Evolutionary conservation across 352 stramenopile species (phyloP), one percentile per base, ranked within the genome.

Genomic region (Achlya hypogyna): DNA sequence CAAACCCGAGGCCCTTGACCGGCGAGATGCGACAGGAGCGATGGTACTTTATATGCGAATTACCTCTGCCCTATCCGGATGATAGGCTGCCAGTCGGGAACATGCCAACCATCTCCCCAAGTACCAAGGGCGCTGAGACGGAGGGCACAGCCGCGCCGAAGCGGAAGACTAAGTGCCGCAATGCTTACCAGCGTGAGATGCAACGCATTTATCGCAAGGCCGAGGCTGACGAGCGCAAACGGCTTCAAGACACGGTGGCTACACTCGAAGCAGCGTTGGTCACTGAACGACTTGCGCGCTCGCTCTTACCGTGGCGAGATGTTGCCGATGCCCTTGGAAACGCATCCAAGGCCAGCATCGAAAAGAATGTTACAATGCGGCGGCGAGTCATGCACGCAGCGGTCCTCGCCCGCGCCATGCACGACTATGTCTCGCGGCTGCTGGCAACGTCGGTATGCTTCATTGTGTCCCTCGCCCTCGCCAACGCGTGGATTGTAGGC

Each of bases 151-250:
- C 6, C 34, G 14, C 6, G 34, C 34, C 34, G 34, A 42, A 16
- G 34, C 34, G 34, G 6, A 42, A 42, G 34, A 42, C 34, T 14
- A 42, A 42, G 34, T 42, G 34, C 32, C 54, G 54, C 31, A 63
- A 63, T 27, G 54, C 43, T 22, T 63, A 63, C 54, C 54, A 63
- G 54, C 54, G 54, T 16, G 20, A 63, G 8, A 34, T 34, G 31
- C 54, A 63, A 35, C 20, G 45, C 20, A 31, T 31, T 6, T 63
- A 51, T 23, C 54, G 54, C 1, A 63, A 63, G 35, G 54, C 25
- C 10, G 29, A 34, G 22, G 5, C 54, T 9, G 54, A 25, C 9
- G 10, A 63, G 22, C 54, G 54, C 6, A 6, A 51, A 22, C 34
- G 45, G 35, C 34, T 63, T 5, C 35, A 35, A 8, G 29, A 63